These are phyloP conservation scores for Citrus sp. DNA, from an alignment of 345 rosid species.

Conservation along the genomic window DNA sequence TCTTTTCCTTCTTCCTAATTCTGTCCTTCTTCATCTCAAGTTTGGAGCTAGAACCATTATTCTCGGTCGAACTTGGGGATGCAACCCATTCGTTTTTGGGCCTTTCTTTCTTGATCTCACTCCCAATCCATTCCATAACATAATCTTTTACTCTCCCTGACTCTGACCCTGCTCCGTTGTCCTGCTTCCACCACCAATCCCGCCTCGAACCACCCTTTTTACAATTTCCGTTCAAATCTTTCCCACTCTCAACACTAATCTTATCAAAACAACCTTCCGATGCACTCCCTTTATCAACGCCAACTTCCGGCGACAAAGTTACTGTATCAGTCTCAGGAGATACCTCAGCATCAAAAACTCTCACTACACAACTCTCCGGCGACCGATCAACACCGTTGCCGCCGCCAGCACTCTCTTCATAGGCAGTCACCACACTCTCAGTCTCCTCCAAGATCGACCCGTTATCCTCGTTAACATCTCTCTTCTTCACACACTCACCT, in stretches of 20 bases:
- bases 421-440: conserved; percentile 59
- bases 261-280: conserved; percentile 44
- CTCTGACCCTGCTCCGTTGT: conserved; percentile 50
- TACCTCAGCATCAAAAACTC: conserved; percentile 41
- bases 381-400: conserved; percentile 33
- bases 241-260: conserved; percentile 41
- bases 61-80: conserved; percentile 27
- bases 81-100: conserved; percentile 48
- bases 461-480: conserved; percentile 42
- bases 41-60: conserved; percentile 27
- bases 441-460: conserved; percentile 74
- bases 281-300: conserved; percentile 42
- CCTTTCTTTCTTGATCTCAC: conserved; percentile 67
- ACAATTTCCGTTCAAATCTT: conserved; percentile 27
- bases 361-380: conserved; percentile 47
- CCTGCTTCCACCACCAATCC: conserved; percentile 87
- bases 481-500: conserved; percentile 26
- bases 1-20: conserved; percentile 43
- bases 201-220: conserved; percentile 46
- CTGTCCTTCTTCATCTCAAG: conserved; percentile 42
- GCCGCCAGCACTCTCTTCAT: conserved; percentile 35
- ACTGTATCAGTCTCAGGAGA: conserved; percentile 29
- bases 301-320: conserved; percentile 36
- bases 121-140: conserved; percentile 82
- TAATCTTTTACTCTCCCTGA: conserved; percentile 77